Conservation (phyloP, 257 asterid species). For the Catharanthus roseus region DNA sequence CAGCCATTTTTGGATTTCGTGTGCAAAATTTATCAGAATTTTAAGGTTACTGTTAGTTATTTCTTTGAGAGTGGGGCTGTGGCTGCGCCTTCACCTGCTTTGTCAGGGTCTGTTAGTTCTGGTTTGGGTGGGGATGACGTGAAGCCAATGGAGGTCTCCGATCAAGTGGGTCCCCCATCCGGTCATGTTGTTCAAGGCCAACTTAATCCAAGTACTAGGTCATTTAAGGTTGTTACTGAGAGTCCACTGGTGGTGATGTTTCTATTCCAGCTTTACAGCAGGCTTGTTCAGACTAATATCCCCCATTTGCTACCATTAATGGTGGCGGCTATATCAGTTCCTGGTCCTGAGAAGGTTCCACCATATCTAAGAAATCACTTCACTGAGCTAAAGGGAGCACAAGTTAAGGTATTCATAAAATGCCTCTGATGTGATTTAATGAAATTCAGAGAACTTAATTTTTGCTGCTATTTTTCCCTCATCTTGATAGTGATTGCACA, state of each 20-base stretch:
- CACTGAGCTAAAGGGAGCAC: constrained; percentile 91
- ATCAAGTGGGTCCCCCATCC: constrained; percentile 62
- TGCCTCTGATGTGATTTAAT: constrained; percentile 2
- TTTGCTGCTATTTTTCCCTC: neutral
- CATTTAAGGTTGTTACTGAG: constrained; percentile 96
- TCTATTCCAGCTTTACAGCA: constrained; percentile 84
- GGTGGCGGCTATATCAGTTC: constrained; percentile 95
- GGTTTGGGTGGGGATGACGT: constrained; percentile 75
- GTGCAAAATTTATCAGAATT: constrained; percentile 92
- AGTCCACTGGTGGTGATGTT: constrained; percentile 99
- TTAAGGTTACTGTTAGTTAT: constrained; percentile 81
- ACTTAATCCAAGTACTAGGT: constrained; percentile 97
- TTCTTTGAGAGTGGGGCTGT: constrained; percentile 93
- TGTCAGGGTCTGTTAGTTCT: constrained; percentile 54
- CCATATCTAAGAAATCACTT: constrained; percentile 85
- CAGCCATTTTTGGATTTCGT: constrained; percentile 98
- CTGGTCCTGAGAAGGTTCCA: constrained; percentile 91
- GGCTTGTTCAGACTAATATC: constrained; percentile 97
- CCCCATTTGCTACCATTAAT: constrained; percentile 89
- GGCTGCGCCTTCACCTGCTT: constrained; percentile 71
- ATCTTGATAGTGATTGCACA: neutral
- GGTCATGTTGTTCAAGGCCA: constrained; percentile 62
- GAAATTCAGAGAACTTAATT: neutral
- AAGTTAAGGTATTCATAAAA: constrained; percentile 68
- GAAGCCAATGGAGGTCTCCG: constrained; percentile 73